Evolutionary conservation across 257 asterid species (phyloP).

Genomic region (Parsonsia alboflavescens): DNA sequence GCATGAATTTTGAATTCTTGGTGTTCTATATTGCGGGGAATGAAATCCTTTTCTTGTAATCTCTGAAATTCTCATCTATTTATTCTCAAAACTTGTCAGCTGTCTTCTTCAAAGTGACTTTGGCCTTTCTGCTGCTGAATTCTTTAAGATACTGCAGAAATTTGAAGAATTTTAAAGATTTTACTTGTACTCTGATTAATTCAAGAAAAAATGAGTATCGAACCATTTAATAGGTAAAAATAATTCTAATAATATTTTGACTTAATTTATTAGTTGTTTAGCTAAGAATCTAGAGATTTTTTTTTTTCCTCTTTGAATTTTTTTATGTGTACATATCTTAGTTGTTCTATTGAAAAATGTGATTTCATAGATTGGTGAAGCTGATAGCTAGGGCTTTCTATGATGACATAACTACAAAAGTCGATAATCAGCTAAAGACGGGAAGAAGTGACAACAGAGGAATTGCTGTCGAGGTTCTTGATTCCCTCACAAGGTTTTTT

Average conservation of each 20-base stretch:
- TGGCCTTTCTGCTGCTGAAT: background rate
- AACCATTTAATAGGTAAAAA: conserved; percentile 8
- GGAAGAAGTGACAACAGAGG: conserved; percentile 93
- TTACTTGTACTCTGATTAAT: background rate
- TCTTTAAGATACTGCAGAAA: background rate
- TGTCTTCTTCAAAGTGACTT: too few species aligned
- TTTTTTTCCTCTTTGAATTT: too few species aligned
- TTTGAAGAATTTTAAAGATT: background rate
- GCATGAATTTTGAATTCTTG: too few species aligned
- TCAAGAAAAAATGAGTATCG: background rate
- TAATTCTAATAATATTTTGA: background rate
- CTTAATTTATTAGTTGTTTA: background rate
- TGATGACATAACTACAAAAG: conserved; percentile 78
- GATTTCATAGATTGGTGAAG: conserved; percentile 64
- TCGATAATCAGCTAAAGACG: conserved; percentile 75
- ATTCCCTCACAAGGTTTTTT: conserved; percentile 78
- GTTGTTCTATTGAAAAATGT: background rate
- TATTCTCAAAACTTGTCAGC: too few species aligned
- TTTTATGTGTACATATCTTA: too few species aligned
- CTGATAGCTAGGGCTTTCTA: conserved; percentile 90
- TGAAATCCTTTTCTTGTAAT: too few species aligned
- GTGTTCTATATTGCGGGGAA: too few species aligned
- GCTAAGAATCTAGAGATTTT: background rate
- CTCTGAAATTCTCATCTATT: too few species aligned
- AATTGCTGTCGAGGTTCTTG: conserved; percentile 87